A percentile compares a stretch with the other conserved stretches of the same genome.
Evolutionary conservation across 176 grass and related monocot genomes (phyloP).

Genomic region (Lolium rigidum): DNA sequence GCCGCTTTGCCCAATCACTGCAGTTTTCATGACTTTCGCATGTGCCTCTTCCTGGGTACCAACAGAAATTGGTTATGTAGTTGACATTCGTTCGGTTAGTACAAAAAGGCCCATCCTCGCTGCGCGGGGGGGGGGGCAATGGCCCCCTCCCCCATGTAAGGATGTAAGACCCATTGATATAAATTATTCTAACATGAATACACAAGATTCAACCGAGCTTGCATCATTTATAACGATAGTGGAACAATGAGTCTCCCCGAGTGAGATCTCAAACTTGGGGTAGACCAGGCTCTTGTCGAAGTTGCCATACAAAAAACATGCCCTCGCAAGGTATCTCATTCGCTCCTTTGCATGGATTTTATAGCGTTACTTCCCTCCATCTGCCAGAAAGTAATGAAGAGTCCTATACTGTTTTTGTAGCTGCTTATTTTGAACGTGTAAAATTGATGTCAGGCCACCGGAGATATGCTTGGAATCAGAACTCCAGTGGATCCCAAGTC

Average conservation of each 20-base stretch:
- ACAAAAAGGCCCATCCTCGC: conserved; percentile 40
- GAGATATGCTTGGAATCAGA: not conserved
- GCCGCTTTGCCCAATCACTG: conserved; percentile 56
- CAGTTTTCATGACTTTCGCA: conserved; percentile 64
- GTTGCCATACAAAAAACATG: not conserved
- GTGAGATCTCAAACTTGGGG: not conserved
- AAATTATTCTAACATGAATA: too few species aligned
- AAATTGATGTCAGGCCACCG: not conserved
- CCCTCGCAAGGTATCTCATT: not conserved
- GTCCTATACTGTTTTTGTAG: not conserved
- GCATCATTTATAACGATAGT: not conserved
- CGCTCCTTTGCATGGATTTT: not conserved
- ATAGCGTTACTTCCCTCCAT: not conserved
- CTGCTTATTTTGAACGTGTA: not conserved
- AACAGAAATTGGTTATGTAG: conserved; percentile 43
- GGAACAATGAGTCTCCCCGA: not conserved
- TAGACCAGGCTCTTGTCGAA: not conserved
- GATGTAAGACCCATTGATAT: too few species aligned
- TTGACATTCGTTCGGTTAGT: conserved; percentile 53
- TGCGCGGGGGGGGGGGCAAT: not conserved
- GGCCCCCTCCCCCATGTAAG: too few species aligned
- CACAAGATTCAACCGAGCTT: not conserved
- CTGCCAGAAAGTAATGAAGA: not conserved
- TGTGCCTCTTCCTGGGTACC: conserved; percentile 36
- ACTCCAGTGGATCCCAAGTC: not conserved